Percentiles rank a stretch among this genome's conserved stretches.
These are phyloP conservation scores for Hippophae gyantsensis DNA, from an alignment of 306 rosid species.

Conservation along the genomic window DNA sequence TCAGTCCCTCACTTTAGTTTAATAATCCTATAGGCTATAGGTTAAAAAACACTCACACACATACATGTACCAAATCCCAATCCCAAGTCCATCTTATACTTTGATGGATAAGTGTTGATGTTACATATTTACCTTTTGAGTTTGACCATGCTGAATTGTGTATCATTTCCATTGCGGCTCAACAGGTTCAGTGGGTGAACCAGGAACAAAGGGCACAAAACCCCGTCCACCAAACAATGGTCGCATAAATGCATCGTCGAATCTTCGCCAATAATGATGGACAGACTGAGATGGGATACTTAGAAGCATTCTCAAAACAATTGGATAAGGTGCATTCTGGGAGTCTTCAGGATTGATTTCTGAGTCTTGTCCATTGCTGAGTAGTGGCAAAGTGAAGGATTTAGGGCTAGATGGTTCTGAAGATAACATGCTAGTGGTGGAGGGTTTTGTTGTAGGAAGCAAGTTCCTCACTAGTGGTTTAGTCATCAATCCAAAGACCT, in stretches of 20 bases:
- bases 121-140: no score
- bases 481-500: conserved; percentile 90
- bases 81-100: no score
- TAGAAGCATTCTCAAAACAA: conserved; percentile 48
- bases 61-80: no score
- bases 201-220: conserved; percentile 74
- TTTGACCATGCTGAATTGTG: not conserved
- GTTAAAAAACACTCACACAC: no score
- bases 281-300: conserved; percentile 48
- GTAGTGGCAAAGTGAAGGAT: conserved; percentile 53
- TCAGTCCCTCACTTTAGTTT: no score
- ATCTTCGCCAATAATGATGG: conserved; percentile 84
- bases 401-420: conserved; percentile 68
- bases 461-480: conserved; percentile 79
- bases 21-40: no score
- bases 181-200: conserved; percentile 62
- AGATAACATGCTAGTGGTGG: conserved; percentile 23
- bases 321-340: conserved; percentile 27
- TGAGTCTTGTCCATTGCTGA: conserved; percentile 32
- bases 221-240: conserved; percentile 93
- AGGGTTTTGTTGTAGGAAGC: conserved; percentile 58
- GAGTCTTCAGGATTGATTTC: conserved; percentile 22
- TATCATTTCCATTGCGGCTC: conserved; percentile 36
- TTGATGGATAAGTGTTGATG: no score
- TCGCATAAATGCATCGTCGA: conserved; percentile 79